Percentiles rank a stretch among this genome's conserved stretches.
These are phyloP conservation scores for Isoetes taiwanensis DNA, from an alignment of 75 land plant genomes.

Conservation along the genomic window DNA sequence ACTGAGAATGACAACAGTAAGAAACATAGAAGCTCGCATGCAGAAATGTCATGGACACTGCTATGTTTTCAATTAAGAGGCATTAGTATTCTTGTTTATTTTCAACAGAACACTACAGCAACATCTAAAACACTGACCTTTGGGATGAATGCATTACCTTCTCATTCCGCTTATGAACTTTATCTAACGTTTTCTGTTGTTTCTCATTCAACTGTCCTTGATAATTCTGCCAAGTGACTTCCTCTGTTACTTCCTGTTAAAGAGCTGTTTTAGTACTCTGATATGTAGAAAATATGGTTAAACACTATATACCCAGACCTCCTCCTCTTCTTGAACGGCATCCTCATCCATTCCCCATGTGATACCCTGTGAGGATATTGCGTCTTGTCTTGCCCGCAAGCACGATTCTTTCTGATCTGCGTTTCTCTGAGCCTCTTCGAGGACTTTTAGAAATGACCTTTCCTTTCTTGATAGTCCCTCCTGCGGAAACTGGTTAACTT, in stretches of 20 bases:
- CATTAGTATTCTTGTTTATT: too few species aligned
- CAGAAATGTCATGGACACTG: too few species aligned
- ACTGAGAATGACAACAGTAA: too few species aligned
- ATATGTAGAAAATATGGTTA: neutral
- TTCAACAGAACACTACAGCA: constrained; percentile 1
- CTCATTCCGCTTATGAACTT: constrained; percentile 69
- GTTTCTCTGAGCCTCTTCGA: constrained; percentile 24
- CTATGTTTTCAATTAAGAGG: too few species aligned
- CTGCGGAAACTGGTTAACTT: too few species aligned
- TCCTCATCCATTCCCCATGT: constrained; percentile 98
- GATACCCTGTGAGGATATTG: constrained; percentile 64
- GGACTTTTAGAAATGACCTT: constrained; percentile 25
- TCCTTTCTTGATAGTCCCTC: constrained; percentile 37
- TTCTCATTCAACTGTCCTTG: constrained; percentile 85
- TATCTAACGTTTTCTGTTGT: constrained; percentile 78
- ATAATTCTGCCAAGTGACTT: constrained; percentile 87
- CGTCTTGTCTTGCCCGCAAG: constrained; percentile 62
- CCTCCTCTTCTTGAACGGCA: constrained; percentile 64
- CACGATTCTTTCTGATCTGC: constrained; percentile 68
- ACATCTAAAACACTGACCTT: too few species aligned
- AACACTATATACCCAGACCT: constrained; percentile 34
- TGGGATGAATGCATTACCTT: too few species aligned
- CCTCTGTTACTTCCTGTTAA: constrained; percentile 61
- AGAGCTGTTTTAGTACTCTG: neutral
- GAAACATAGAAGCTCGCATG: too few species aligned